Evolutionary conservation across 129 eudicot genomes (phyloP), one percentile per base, ranked within the genome.

Genomic region (Mikania micrantha): DNA sequence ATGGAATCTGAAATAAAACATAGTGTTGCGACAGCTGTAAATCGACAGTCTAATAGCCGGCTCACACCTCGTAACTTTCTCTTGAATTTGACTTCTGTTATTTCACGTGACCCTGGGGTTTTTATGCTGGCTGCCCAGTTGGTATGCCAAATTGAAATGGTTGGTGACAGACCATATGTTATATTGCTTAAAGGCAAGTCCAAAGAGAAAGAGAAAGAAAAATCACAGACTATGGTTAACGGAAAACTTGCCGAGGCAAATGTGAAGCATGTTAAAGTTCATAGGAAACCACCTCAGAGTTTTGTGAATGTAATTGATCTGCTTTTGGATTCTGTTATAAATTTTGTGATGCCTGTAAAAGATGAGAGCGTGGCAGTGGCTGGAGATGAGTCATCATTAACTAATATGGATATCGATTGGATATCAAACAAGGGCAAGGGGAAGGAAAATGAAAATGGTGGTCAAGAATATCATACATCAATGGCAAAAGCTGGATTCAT

Each of bases 1-100:
- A 94, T 94, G 99, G 99, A 94, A 77, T 73, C 85, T 77, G 99
- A 94, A 79, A 90, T 94, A 64, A 80, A 85, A 36, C 99, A 87
- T 49, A 93, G 81, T 73, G 69, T 93, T 53, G 81, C 77, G 27
- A 74, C 90, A 69, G 90, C 85, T 60, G 73, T 85, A 57, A 87
- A 78, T 67, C 77, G 99, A 61, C 99, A 90, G 67, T 82, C 95
- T 27, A 90, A 76, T 19, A 96, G 99, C 60, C 85, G 99, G 76
- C 85, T 94, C 54, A 81, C 93, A 15, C 87, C 95, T n/a, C 90
- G 95, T 36, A 90, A 73, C 64, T 94, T 94, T 64, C 78, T 94
- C 20, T 52, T 76, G 34, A 94, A 82, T 83, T 45, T 87, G 75
- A 79, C 75, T 10, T 83, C 99, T 48, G 90, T 87, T 32, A 65